phyloP scores from a whole-genome alignment of 164 flowering plant genomes.

The Magnolia changhungtana region DNA sequence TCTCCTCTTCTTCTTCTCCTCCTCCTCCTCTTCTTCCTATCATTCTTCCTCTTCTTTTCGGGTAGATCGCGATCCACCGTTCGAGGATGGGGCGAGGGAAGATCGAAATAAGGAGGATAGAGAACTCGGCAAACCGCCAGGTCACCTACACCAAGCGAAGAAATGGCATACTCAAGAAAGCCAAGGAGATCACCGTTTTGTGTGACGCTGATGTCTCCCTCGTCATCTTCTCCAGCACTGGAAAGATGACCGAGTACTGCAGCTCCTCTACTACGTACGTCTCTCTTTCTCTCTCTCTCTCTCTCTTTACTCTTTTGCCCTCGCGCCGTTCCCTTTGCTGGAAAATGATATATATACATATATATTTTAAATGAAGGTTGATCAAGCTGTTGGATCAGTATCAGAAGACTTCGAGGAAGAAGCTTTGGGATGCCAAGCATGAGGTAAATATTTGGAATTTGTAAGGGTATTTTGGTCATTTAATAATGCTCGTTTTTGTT shows the following conservation, averaged over 20 bases:
- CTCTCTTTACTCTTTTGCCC: background rate
- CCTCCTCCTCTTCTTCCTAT: background rate
- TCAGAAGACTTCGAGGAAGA: conserved; percentile 56
- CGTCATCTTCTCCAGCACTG: conserved; percentile 3
- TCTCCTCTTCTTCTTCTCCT: background rate
- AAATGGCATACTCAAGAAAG: conserved; percentile 8
- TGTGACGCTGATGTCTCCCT: conserved; percentile 6
- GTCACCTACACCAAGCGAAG: conserved; percentile 7
- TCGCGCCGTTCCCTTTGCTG: background rate
- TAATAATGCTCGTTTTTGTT: background rate
- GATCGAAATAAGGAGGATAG: conserved; percentile 8
- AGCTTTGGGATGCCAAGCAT: conserved; percentile 89
- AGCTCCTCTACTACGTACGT: conserved; percentile 2
- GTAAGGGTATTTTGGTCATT: conserved; percentile 41
- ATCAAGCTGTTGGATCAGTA: conserved; percentile 49
- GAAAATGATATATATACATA: background rate
- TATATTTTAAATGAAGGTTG: conserved; percentile 30
- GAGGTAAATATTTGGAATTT: conserved; percentile 42
- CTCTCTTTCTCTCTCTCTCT: background rate
- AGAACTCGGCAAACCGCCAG: conserved; percentile 5
- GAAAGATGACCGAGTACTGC: conserved; percentile 11
- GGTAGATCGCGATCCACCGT: background rate
- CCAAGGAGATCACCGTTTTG: conserved; percentile 3
- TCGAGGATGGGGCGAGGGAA: conserved; percentile 6
- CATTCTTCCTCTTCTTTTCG: background rate